A percentile compares a stretch with the other conserved stretches of the same genome.
These are phyloP conservation scores for Sapria himalayana DNA, from an alignment of 345 rosid species.

Conservation along the genomic window DNA sequence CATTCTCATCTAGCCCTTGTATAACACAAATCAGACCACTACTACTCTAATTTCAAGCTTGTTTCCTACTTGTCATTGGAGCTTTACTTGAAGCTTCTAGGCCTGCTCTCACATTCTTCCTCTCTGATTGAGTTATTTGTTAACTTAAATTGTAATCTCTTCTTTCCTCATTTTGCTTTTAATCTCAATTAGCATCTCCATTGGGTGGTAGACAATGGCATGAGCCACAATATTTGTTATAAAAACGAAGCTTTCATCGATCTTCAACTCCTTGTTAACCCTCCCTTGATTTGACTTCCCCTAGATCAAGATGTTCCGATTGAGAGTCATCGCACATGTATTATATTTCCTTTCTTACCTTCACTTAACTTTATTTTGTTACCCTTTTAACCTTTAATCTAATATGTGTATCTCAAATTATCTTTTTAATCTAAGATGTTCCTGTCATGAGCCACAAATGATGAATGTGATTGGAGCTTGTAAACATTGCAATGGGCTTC, in stretches of 20 bases:
- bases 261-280: background rate
- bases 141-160: background rate
- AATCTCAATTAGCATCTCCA: background rate
- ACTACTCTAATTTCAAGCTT: background rate
- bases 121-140: background rate
- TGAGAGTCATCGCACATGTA: background rate
- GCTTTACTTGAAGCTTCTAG: background rate
- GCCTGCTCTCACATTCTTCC: background rate
- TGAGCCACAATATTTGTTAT: background rate
- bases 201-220: background rate
- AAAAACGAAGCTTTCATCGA: background rate
- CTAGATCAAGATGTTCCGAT: background rate
- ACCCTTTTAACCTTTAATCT: background rate
- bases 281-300: background rate
- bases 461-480: background rate
- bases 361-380: background rate
- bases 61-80: background rate
- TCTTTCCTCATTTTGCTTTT: background rate
- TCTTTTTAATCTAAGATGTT: background rate
- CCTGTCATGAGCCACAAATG: background rate
- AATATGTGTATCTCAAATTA: background rate
- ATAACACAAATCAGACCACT: background rate
- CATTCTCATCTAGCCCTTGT: background rate
- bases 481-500: background rate
- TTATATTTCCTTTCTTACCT: background rate